A percentile compares a stretch with the other conserved stretches of the same genome.
Evolutionary conservation across 2,329 filamentous ascomycete genomes (phyloP).

Genomic region (Didymella lethalis): DNA sequence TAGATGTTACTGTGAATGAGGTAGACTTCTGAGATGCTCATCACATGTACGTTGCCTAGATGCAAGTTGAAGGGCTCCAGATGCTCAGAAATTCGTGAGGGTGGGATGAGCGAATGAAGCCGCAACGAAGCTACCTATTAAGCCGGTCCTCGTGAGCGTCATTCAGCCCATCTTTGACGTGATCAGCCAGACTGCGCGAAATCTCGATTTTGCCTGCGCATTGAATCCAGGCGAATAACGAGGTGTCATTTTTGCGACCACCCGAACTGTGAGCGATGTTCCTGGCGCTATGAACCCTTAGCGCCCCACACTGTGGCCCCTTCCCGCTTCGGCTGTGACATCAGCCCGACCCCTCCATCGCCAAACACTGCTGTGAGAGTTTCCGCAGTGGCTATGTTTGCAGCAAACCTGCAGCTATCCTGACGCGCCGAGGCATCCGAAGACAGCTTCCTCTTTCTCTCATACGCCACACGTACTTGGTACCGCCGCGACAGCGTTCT

Average conservation of each 20-base stretch:
- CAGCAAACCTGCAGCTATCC: conserved; percentile 15
- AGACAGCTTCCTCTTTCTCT: conserved; percentile 8
- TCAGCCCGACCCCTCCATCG: conserved; percentile 18
- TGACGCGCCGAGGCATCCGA: conserved; percentile 18
- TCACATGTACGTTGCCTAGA: not conserved
- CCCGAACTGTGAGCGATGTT: conserved; percentile 13
- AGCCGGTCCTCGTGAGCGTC: conserved; percentile 3
- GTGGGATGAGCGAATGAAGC: conserved; percentile 3
- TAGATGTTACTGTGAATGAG: not conserved
- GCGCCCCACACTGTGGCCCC: conserved; percentile 8
- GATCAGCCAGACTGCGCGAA: conserved; percentile 18
- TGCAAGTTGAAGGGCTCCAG: not conserved
- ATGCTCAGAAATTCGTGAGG: not conserved
- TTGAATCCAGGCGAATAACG: conserved; percentile 1
- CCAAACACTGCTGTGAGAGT: conserved; percentile 14
- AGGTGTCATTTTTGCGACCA: conserved; percentile 13
- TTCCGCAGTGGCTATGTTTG: conserved; percentile 18
- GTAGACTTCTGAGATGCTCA: not conserved
- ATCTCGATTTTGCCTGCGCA: conserved; percentile 5
- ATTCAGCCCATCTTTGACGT: conserved; percentile 19
- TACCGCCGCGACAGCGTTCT: conserved; percentile 16
- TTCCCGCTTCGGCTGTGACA: conserved; percentile 17
- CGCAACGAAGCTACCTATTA: conserved; percentile 13
- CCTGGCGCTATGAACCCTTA: conserved; percentile 7
- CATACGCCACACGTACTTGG: conserved; percentile 22